A percentile compares a stretch with the other conserved stretches of the same genome.
phyloP scores from a whole-genome alignment of 2,329 filamentous ascomycete species.

The Tolypocladium cylindrosporum region DNA sequence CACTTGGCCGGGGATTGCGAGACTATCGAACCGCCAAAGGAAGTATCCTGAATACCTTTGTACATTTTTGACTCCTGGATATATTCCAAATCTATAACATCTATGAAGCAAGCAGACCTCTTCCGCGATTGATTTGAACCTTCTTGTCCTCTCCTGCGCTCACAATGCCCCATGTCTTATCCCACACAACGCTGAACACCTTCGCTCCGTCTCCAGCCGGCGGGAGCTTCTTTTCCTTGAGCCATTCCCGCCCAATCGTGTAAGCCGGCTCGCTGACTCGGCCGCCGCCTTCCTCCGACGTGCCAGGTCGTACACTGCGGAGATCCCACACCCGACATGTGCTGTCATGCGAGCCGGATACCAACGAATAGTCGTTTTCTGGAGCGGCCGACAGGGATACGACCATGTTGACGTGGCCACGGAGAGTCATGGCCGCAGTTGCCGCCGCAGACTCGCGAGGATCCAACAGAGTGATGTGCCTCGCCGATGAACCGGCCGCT shows the following conservation, averaged over 20 bases:
- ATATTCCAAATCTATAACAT: not conserved
- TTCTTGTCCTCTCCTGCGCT: slow-evolving; percentile 88
- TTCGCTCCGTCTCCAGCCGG: slow-evolving; percentile 76
- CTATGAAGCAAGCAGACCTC: slow-evolving; percentile 35
- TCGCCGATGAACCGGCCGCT: slow-evolving; percentile 69
- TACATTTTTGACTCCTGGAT: not conserved
- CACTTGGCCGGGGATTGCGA: slow-evolving; percentile 14
- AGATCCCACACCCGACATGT: slow-evolving; percentile 94
- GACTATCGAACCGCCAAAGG: not conserved
- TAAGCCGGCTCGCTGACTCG: slow-evolving; percentile 65
- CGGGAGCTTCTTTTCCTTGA: slow-evolving; percentile 51
- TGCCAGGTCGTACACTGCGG: slow-evolving; percentile 53
- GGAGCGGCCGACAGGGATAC: slow-evolving; percentile 39
- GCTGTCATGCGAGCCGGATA: slow-evolving; percentile 84
- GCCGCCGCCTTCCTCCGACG: slow-evolving; percentile 49
- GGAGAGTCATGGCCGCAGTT: slow-evolving; percentile 79
- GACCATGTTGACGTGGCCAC: slow-evolving; percentile 74
- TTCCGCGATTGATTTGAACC: slow-evolving; percentile 79
- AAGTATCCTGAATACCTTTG: not conserved
- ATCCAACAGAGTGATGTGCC: slow-evolving; percentile 89
- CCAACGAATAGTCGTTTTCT: slow-evolving; percentile 69
- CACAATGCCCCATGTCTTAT: slow-evolving; percentile 76
- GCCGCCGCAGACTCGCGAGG: slow-evolving; percentile 68
- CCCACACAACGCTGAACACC: slow-evolving; percentile 84
- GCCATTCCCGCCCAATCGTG: slow-evolving; percentile 64